Base-by-base conservation (phyloP, 352 stramenopile species). In the Globisporangium spiculum region DNA sequence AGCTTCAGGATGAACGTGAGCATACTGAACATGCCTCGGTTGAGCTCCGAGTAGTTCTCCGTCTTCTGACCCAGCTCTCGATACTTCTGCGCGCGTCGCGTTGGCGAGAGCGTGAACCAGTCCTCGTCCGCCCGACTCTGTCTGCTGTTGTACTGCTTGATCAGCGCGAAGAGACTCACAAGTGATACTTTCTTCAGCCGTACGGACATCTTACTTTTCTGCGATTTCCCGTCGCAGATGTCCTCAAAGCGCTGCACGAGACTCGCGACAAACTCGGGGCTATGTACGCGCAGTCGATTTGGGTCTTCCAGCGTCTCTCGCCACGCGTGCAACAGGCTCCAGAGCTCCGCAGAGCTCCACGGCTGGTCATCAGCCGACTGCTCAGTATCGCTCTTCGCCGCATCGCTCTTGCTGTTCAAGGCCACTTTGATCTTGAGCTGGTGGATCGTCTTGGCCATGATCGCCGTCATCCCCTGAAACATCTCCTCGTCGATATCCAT, bases 401-500 rank as follows among this genome's bases (percentile, higher is more conserved):
- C 26, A 8, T 20, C 30, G 3, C 7, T 58, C 24, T 36, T 58
- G 8, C 50, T 56, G n/a, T 16, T 36, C 10, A 8, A 10, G 10
- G 52, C 22, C 8, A 14, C 10, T 58, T 34, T 22, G 22, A 8
- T 58, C 52, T 34, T 58, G 52, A 58, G 4, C 12, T 58, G 24
- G 52, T 22, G 52, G 24, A 58, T 58, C 52, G 52, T 58, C 52
- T 36, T 26, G 22, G 52, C 22, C 52, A 58, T 58, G 52, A 58
- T 34, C 24, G 9, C 52, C 3, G 52, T 58, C 52, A 58, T 58
- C 4, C 22, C 24, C 22, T 34, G 14, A 12, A 58, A 58, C 52
- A 58, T 22, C 12, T 58, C 52, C n/a, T 58, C 24, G 12, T 58
- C 52, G n/a, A 58, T 58, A 12, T 58, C 52, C 52, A 58, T 58